phyloP scores from a whole-genome alignment of 2,329 filamentous ascomycete species.

The Diaporthe nobilis region DNA sequence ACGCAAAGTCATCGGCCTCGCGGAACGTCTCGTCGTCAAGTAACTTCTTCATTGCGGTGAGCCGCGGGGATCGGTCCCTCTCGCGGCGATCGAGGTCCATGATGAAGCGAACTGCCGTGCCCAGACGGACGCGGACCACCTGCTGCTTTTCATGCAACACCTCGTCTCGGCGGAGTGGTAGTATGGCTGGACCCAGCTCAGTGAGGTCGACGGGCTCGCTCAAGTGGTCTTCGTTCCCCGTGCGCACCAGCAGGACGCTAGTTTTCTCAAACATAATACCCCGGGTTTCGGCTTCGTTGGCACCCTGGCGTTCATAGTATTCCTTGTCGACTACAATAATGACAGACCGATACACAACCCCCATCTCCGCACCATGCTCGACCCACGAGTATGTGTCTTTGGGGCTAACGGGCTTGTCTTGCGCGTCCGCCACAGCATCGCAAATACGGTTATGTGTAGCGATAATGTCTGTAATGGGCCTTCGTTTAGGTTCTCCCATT shows the following conservation, averaged over 20 bases:
- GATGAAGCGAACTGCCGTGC: background rate
- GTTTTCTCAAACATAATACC: background rate
- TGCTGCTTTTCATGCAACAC: background rate
- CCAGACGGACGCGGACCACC: background rate
- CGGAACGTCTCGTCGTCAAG: conserved; percentile 10
- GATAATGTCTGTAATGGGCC: no score
- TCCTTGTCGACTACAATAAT: no score
- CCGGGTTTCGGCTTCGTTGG: background rate
- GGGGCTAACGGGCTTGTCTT: no score
- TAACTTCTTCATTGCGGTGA: conserved; percentile 1
- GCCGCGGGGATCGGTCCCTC: background rate
- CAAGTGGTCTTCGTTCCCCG: background rate
- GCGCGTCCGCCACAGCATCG: no score
- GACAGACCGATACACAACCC: no score
- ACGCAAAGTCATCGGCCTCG: background rate
- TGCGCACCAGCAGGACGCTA: background rate
- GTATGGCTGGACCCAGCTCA: background rate
- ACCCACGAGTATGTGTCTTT: no score
- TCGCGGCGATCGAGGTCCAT: background rate
- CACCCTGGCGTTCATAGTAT: no score
- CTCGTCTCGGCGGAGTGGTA: conserved; percentile 3
- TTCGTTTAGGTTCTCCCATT: no score
- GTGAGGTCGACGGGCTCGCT: background rate
- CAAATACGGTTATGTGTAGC: no score
- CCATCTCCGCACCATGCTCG: no score